These are phyloP conservation scores for Salvia splendens DNA, from an alignment of 257 asterid genomes.

Conservation along the genomic window DNA sequence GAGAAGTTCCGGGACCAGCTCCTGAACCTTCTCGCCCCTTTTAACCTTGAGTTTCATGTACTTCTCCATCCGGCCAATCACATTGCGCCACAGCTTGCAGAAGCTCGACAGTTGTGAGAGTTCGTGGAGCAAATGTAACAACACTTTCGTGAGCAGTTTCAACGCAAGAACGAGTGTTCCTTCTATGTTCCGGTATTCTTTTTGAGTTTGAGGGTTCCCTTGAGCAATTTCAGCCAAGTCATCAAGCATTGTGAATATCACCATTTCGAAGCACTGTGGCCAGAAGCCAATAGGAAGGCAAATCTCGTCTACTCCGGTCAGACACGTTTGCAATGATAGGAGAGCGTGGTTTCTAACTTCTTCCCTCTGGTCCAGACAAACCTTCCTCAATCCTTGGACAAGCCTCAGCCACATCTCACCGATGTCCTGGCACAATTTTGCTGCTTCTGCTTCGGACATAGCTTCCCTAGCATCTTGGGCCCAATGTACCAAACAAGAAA, in stretches of 20 bases:
- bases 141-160: constrained; percentile 72
- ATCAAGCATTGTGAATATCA: constrained; percentile 82
- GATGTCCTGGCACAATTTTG: constrained; percentile 70
- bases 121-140: constrained; percentile 52
- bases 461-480: constrained; percentile 71
- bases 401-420: constrained; percentile 99
- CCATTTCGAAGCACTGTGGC: constrained; percentile 89
- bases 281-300: constrained; percentile 60
- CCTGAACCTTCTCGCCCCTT: constrained; percentile 83
- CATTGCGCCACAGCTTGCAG: constrained; percentile 89
- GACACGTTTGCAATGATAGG: constrained; percentile 65
- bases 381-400: constrained; percentile 82
- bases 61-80: constrained; percentile 82
- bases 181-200: constrained; percentile 83
- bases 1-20: constrained; percentile 76
- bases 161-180: constrained; percentile 82
- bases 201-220: constrained; percentile 84
- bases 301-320: constrained; percentile 70
- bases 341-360: constrained; percentile 93
- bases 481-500: constrained; percentile 71
- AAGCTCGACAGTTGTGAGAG: constrained; percentile 66
- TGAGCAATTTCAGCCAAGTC: constrained; percentile 85
- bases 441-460: constrained; percentile 65
- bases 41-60: constrained; percentile 75
- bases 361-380: constrained; percentile 92